Percentiles rank a stretch among this genome's conserved stretches.
phyloP scores from a whole-genome alignment of 768 basidiomycete species.

The Tubosaeta sp. region DNA sequence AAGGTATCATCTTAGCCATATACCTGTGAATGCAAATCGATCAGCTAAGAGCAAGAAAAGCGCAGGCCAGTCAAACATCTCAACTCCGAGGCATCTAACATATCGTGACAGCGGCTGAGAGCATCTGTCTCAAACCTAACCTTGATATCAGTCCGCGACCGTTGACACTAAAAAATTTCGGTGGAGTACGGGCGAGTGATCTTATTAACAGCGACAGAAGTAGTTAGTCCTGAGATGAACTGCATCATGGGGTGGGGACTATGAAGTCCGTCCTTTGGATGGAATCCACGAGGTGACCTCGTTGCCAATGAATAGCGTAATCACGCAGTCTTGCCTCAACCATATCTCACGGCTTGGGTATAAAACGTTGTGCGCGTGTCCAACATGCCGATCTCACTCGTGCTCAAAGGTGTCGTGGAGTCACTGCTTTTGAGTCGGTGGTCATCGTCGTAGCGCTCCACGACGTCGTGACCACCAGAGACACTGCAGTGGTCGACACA shows the following conservation, averaged over 20 bases:
- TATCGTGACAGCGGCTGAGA: not conserved
- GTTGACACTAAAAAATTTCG: too few relatives aligned
- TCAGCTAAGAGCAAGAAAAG: too few relatives aligned
- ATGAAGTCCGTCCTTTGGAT: not conserved
- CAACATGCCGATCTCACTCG: slow-evolving; percentile 2
- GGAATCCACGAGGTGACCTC: slow-evolving; percentile 29
- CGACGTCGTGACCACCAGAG: not conserved
- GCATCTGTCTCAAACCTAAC: not conserved
- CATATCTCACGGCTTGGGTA: slow-evolving; percentile 18
- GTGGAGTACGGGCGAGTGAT: too few relatives aligned
- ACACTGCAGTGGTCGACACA: not conserved
- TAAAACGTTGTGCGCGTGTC: slow-evolving; percentile 11
- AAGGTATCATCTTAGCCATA: not conserved
- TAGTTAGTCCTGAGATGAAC: too few relatives aligned
- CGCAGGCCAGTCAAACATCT: not conserved
- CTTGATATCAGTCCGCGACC: not conserved
- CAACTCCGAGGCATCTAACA: too few relatives aligned
- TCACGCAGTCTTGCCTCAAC: slow-evolving; percentile 15
- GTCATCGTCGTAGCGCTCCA: not conserved
- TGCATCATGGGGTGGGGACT: too few relatives aligned
- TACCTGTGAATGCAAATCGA: not conserved
- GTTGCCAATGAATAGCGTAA: slow-evolving; percentile 22
- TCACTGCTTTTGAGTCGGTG: not conserved
- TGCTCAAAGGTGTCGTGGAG: not conserved
- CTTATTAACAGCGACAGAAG: too few relatives aligned